phyloP scores from a whole-genome alignment of 148 eudicot genomes.

The Heliosperma pusillum region DNA sequence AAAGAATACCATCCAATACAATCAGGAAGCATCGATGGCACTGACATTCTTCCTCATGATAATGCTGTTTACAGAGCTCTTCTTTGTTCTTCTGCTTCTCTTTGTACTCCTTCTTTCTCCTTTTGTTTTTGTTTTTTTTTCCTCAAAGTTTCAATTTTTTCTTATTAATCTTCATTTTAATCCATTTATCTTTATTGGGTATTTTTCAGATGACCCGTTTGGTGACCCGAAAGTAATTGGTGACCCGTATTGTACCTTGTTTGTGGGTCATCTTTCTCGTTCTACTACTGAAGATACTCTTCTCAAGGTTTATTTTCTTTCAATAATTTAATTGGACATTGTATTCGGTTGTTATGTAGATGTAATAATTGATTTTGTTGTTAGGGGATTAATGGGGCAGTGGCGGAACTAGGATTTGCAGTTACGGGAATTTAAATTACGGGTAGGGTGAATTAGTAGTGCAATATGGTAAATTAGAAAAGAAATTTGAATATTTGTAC shows the following conservation, averaged over 20 bases:
- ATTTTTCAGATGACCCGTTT: slow-evolving; percentile 74
- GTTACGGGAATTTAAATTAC: no score
- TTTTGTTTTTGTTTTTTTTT: no score
- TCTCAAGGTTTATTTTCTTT: slow-evolving; percentile 39
- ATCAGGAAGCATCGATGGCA: slow-evolving; percentile 96
- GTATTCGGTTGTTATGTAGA: no score
- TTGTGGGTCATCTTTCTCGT: slow-evolving; percentile 74
- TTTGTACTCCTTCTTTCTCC: slow-evolving; percentile 43
- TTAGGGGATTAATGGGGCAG: no score
- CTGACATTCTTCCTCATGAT: slow-evolving; percentile 89
- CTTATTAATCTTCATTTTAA: not conserved
- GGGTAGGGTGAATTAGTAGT: no score
- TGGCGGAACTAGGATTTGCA: no score
- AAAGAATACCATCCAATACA: slow-evolving; percentile 83
- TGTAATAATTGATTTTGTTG: no score
- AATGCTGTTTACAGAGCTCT: slow-evolving; percentile 82
- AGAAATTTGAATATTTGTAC: no score
- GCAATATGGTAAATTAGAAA: no score
- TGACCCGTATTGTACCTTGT: slow-evolving; percentile 80
- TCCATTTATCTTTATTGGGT: not conserved
- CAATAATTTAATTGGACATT: not conserved
- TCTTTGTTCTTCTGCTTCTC: slow-evolving; percentile 79
- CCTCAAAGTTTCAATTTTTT: not conserved
- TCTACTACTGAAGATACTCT: slow-evolving; percentile 72
- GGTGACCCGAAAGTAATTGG: slow-evolving; percentile 86